Conservation (phyloP, 2,329 filamentous ascomycete genomes). For the Trichoderma sp. region DNA sequence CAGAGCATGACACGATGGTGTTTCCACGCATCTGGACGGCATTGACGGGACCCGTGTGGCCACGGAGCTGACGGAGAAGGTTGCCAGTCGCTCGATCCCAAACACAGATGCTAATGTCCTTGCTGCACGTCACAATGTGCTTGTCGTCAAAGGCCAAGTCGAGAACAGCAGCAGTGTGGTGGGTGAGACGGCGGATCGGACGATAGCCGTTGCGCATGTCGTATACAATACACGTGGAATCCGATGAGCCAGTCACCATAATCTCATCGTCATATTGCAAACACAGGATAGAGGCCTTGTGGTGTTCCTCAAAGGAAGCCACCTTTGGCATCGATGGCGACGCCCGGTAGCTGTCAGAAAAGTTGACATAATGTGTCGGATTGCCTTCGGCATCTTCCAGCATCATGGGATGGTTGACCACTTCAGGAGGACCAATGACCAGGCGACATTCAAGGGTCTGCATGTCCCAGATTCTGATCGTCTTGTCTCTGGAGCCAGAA, state of each 20-base stretch:
- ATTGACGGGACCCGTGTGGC: conserved; percentile 90
- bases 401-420: conserved; percentile 53
- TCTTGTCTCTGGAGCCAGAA: conserved; percentile 91
- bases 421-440: conserved; percentile 75
- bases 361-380: conserved; percentile 54
- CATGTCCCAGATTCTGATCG: conserved; percentile 95
- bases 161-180: conserved; percentile 83
- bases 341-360: conserved; percentile 46
- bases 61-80: conserved; percentile 73
- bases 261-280: conserved; percentile 92
- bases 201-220: conserved; percentile 74
- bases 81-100: conserved; percentile 82
- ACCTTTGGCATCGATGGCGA: conserved; percentile 51
- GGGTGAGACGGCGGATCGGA: conserved; percentile 72
- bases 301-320: conserved; percentile 62
- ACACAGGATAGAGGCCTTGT: conserved; percentile 90
- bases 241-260: conserved; percentile 91
- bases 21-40: conserved; percentile 93
- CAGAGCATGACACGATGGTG: conserved; percentile 87
- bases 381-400: conserved; percentile 51
- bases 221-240: conserved; percentile 88
- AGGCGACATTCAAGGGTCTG: conserved; percentile 80
- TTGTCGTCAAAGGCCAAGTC: conserved; percentile 90
- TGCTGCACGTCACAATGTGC: conserved; percentile 95
- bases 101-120: conserved; percentile 89